Percentiles rank a stretch among this genome's conserved stretches.
phyloP scores from a whole-genome alignment of 805 yeast species.

The Zygosaccharomyces bailii region DNA sequence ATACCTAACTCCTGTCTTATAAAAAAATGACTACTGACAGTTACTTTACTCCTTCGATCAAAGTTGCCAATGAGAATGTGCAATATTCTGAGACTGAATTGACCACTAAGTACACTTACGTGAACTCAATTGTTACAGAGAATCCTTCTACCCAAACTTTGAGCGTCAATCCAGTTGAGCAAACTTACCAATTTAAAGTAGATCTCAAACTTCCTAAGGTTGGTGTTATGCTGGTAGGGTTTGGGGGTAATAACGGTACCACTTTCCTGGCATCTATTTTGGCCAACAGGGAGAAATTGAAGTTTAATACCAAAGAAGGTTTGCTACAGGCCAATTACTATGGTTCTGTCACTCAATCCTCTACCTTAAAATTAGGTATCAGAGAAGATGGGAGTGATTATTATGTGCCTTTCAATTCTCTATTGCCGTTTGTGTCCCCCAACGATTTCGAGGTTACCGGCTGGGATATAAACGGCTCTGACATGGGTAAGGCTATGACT shows the following conservation, averaged over 20 bases:
- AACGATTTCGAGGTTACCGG: slow-evolving; percentile 88
- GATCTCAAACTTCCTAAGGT: slow-evolving; percentile 78
- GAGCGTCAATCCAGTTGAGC: slow-evolving; percentile 64
- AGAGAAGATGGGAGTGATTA: slow-evolving; percentile 80
- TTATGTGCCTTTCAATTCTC: slow-evolving; percentile 85
- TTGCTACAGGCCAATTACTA: slow-evolving; percentile 74
- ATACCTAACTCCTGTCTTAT: neutral
- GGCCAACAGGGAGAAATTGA: slow-evolving; percentile 76
- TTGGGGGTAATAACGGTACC: slow-evolving; percentile 96
- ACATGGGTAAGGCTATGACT: slow-evolving; percentile 73
- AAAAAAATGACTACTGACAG: slow-evolving; percentile 12
- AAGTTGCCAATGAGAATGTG: slow-evolving; percentile 53
- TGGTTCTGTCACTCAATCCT: slow-evolving; percentile 92
- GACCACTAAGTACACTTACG: slow-evolving; percentile 55
- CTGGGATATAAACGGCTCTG: slow-evolving; percentile 83
- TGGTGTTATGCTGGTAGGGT: slow-evolving; percentile 87
- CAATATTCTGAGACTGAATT: slow-evolving; percentile 50
- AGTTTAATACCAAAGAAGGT: slow-evolving; percentile 79
- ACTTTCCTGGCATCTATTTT: slow-evolving; percentile 80
- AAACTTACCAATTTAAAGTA: slow-evolving; percentile 80
- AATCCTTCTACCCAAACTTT: slow-evolving; percentile 46
- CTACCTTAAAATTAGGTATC: slow-evolving; percentile 86
- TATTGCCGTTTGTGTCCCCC: slow-evolving; percentile 86
- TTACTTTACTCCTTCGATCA: slow-evolving; percentile 31
- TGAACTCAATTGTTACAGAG: slow-evolving; percentile 68